These are phyloP conservation scores for Populus davidiana DNA, from an alignment of 345 rosid species.

Conservation along the genomic window DNA sequence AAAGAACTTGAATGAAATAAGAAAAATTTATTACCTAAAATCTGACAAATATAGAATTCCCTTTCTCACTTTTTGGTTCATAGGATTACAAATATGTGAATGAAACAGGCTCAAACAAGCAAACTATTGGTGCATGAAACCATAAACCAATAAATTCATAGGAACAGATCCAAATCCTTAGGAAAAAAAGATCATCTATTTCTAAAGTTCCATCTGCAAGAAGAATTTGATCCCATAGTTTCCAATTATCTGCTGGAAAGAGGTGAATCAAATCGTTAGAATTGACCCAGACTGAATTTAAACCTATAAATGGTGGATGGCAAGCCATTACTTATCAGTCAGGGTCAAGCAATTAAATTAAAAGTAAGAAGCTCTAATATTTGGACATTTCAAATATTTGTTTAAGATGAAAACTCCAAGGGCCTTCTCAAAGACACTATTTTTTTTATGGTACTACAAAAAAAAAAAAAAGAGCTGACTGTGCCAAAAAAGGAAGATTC, in stretches of 20 bases:
- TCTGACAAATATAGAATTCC: not conserved
- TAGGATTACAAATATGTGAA: not conserved
- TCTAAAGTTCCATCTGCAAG: not conserved
- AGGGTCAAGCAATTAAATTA: not conserved
- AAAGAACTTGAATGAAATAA: not conserved
- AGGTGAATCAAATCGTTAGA: not conserved
- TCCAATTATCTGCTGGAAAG: not conserved
- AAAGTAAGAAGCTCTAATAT: not conserved
- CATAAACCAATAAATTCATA: not conserved
- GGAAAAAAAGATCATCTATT: not conserved
- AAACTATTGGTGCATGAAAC: not conserved
- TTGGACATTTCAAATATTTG: not conserved
- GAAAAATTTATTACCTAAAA: not conserved
- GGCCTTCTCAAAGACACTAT: not conserved
- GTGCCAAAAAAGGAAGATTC: not conserved
- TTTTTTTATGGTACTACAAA: not conserved
- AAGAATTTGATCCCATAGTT: constrained; percentile 2
- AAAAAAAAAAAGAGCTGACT: not conserved
- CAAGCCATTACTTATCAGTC: not conserved
- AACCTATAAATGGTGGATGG: not conserved
- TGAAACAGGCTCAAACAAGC: not conserved
- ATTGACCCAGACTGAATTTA: not conserved
- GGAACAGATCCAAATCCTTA: not conserved
- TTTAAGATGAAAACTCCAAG: not conserved
- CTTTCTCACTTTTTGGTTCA: not conserved